phyloP scores from a whole-genome alignment of 2,329 filamentous ascomycete genomes.

The Macroventuria anomochaeta region DNA sequence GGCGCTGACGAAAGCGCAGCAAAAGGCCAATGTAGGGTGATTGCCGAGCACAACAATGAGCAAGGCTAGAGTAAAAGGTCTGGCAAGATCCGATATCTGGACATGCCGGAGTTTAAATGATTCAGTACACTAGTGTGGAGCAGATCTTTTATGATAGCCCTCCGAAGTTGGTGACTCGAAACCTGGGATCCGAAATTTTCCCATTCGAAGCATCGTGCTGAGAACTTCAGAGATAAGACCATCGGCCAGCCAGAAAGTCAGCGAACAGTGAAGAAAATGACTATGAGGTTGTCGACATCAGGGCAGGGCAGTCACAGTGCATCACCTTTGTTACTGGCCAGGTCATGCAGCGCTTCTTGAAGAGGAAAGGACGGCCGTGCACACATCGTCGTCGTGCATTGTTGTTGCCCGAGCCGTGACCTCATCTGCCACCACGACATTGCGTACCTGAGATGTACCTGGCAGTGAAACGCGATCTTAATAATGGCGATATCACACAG shows the following conservation, averaged over 20 bases:
- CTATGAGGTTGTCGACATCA: conserved; percentile 11
- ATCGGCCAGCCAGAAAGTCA: conserved; percentile 20
- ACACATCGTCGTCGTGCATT: conserved; percentile 3
- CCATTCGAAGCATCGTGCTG: conserved; percentile 21
- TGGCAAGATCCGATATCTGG: conserved; percentile 18
- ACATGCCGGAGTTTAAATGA: conserved; percentile 32
- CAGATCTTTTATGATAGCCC: conserved; percentile 24
- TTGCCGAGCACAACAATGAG: conserved; percentile 7
- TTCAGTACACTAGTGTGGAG: conserved; percentile 33
- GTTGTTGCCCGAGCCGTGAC: conserved; percentile 13
- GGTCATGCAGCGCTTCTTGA: conserved; percentile 23
- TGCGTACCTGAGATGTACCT: conserved; percentile 34
- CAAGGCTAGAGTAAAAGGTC: conserved; percentile 8
- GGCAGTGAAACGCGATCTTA: conserved; percentile 10
- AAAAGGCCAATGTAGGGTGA: conserved; percentile 8
- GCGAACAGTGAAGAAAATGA: conserved; percentile 22
- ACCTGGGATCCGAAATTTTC: conserved; percentile 10
- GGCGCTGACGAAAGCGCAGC: conserved; percentile 24
- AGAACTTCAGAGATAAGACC: conserved; percentile 22
- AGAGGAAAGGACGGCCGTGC: conserved; percentile 23
- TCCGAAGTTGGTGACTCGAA: conserved; percentile 38
- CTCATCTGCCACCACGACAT: conserved; percentile 16
- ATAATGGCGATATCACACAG: conserved; percentile 17
- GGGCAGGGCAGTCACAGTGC: conserved; percentile 16
- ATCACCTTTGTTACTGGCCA: conserved; percentile 16